Evolutionary conservation across 148 eudicot genomes (phyloP).

Genomic region (Dysphania ambrosioides): DNA sequence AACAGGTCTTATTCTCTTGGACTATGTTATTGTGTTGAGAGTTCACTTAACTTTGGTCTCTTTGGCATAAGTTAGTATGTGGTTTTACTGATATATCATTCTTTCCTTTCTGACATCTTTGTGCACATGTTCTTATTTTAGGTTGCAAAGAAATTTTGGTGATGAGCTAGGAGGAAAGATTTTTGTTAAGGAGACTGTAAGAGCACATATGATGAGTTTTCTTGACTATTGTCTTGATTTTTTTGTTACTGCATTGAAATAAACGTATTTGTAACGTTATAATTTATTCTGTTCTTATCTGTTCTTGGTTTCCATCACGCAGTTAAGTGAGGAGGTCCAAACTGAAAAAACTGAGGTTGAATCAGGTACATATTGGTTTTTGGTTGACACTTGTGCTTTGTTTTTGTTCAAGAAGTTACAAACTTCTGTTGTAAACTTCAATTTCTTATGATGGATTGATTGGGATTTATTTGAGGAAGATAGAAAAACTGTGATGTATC

Average conservation of each 20-base stretch:
- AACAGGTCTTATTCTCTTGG: conserved; percentile 40
- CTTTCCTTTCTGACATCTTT: conserved; percentile 13
- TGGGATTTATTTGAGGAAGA: not conserved
- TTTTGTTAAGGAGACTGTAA: conserved; percentile 37
- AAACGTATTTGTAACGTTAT: conserved; percentile 6
- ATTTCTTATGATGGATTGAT: conserved; percentile 1
- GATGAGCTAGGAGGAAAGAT: conserved; percentile 38
- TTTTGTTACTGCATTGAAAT: conserved; percentile 9
- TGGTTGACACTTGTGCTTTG: conserved; percentile 12
- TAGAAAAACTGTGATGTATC: not conserved
- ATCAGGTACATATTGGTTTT: conserved; percentile 21
- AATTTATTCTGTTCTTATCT: conserved; percentile 27
- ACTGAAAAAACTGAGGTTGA: conserved; percentile 49
- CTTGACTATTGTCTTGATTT: conserved; percentile 6
- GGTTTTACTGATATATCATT: not conserved
- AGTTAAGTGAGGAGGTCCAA: conserved; percentile 47
- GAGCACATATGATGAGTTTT: conserved; percentile 38
- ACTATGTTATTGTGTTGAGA: not conserved
- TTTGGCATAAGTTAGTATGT: not conserved
- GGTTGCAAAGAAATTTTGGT: conserved; percentile 51
- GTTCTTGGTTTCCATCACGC: conserved; percentile 32
- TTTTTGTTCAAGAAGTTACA: conserved; percentile 2
- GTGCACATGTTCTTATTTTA: conserved; percentile 25
- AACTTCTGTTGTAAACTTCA: not conserved
- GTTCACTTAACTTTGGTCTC: not conserved